Base-by-base conservation (phyloP, 1,284 basidiomycete species). In the Ganoderma resinaceum region DNA sequence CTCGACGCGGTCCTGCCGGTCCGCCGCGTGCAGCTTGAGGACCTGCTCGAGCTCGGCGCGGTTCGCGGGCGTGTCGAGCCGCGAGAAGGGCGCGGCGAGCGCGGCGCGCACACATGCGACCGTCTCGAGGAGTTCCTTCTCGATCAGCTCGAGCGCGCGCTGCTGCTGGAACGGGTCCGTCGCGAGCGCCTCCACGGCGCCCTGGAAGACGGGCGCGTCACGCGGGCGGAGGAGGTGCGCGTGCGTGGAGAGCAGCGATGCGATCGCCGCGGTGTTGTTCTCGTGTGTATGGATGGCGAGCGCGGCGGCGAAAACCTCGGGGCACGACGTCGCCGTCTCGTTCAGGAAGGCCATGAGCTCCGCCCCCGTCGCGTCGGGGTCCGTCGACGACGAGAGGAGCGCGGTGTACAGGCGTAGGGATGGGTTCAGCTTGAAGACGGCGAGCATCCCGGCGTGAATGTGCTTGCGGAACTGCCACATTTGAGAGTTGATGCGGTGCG, bases 191-290 rank as follows among this genome's bases (percentile, higher is more conserved):
- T 78, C 67, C 2, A 85, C 82, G 0, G 88, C 86, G 12, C 73
- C 70, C 70, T 88, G 88, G 20, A 89, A 76, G 0, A 80, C 74
- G 0, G 75, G 38, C 3, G 82, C 78, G 63, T 91, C 89, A 29
- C 86, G 84, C 0, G 88, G 83, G 12, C 89, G 88, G 20, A 91
- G 79, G 60, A 91, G 85, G 66, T 89, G 82, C 1, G 79, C 77
- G 72, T 90, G 79, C 0, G 78, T 66, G 23, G 81, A 75, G 62
- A 91, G 82, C 9, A 90, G 81, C 0, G 67, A 55, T 33, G 80
- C 65, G 70, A 90, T 78, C 42, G 72, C 73, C 0, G 78, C 74
- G 0, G 77, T 66, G 37, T 84, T 74, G 69, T 76, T 73, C 53
- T 83, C 80, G 5, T 76, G 57, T 1, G 83, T 76, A 73, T 85